Base-by-base conservation (phyloP, 2,329 filamentous ascomycete genomes). In the Penicillium verrucosum region DNA sequence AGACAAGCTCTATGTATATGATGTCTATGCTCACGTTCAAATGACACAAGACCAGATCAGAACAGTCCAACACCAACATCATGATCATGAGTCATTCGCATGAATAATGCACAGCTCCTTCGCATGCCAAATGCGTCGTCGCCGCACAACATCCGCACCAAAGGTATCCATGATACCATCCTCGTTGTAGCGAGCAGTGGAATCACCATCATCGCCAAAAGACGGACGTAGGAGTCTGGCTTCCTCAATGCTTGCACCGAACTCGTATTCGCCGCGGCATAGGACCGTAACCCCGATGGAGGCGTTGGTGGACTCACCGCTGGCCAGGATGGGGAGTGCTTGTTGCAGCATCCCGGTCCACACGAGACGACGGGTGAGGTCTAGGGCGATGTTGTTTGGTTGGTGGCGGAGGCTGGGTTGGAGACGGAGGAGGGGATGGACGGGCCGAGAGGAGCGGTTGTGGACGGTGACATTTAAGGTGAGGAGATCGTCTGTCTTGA, bases 301-400 rank as follows among this genome's bases (percentile, higher is more conserved):
- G 23, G 89, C 79, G 58, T 87, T 82, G 0, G 81, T 79, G n/a
- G 75, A 82, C 43, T 82, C 78, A 5, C 84, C 82, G 0, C 85
- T 83, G 6, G 75, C 73, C 1, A 96, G 70, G 7, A 83, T 69
- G 0, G 88, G 85, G 0, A 96, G 76, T 1, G 84, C 80, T 67
- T 87, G 87, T 75, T 97, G 92, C 56, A 96, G 75, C 30, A 89
- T 86, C 1, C 92, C 92, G 62, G 91, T 93, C 87, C 90, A 94
- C 1, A 87, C 87, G 52, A 96, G 82, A 61, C 91, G 90, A 68
- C 90, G 87, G 41, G 89, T 89, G 54, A 93, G 84, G 70, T 96
- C 92, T 16, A 96, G 82, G 2, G 90, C 89, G 14, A 89, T 80
- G 58, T 85, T 86, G 49, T 84, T 81, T 0, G 89, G 84, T 16